Evolutionary conservation across 2,329 filamentous ascomycete genomes (phyloP), one percentile per base, ranked within the genome.

Genomic region (Hymenoscyphus scutula): DNA sequence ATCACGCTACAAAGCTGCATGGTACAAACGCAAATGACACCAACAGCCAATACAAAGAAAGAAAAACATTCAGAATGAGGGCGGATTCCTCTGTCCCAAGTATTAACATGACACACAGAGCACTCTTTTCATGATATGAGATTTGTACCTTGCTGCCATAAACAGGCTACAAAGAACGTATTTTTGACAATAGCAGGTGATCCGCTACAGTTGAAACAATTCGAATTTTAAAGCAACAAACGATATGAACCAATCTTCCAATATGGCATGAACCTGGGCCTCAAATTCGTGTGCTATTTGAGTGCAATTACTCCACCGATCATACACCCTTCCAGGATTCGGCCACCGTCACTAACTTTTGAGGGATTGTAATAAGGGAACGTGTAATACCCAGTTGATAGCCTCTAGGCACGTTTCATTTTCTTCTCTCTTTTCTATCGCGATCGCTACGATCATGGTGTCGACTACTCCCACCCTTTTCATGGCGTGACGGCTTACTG

Each of bases 401-500:
- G 15, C 30, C 15, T 34, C 32, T 34, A 34, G 1, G 15, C 32
- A 34, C 15, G 11, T 13, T 34, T 45, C 38, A 45, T 45, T 45
- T 45, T n/a, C 19, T 45, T n/a, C 17, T n/a, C n/a, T 45, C 38
- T 19, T 45, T 45, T n/a, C 38, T 45, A 45, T 19, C 38, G 17
- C 38, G 38, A 7, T 45, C 38, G 8, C 38, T 45, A 17, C 38
- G 38, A 45, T 45, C 38, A 19, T 45, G 38, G 17, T 45, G 38
- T 13, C 38, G 38, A 45, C 38, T 45, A n/a, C n/a, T 45, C 7
- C 38, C 38, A 45, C 38, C 38, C n/a, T 45, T 45, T 7, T 45
- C 38, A 13, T 45, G 38, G 15, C 48, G 32, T 25, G 53, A 55
- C 25, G 51, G n/a, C 30, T 41, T 60, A 30, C 56, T 58, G 3